These are phyloP conservation scores for Pittosporum tobira DNA, from an alignment of 129 eudicot genomes.

Conservation along the genomic window DNA sequence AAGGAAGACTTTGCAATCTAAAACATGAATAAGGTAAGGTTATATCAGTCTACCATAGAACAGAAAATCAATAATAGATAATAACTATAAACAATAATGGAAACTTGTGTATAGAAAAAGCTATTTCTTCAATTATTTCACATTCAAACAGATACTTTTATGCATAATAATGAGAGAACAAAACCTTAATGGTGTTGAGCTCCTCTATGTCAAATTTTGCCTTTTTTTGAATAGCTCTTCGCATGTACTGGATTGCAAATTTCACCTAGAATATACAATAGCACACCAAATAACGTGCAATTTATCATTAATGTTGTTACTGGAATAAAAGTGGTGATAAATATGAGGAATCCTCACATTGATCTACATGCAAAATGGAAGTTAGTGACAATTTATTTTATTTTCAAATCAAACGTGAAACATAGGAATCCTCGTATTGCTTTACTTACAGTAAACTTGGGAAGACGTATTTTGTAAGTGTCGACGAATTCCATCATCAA, in stretches of 20 bases:
- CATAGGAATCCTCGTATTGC: not conserved
- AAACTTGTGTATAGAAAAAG: not conserved
- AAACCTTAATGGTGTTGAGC: conserved; percentile 76
- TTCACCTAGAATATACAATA: conserved; percentile 43
- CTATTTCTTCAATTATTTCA: not conserved
- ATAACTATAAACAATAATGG: not conserved
- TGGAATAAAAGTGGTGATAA: too few species aligned
- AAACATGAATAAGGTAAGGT: conserved; percentile 3
- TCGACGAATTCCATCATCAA: conserved; percentile 98
- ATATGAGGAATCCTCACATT: too few species aligned
- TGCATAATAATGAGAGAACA: not conserved
- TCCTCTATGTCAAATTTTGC: conserved; percentile 90
- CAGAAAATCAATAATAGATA: not conserved
- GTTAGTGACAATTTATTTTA: too few species aligned
- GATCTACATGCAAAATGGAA: too few species aligned
- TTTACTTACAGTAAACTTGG: conserved; percentile 75
- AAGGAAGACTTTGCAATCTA: conserved; percentile 84
- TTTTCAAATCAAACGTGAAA: conserved; percentile 4
- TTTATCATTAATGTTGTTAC: not conserved
- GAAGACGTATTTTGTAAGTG: conserved; percentile 83
- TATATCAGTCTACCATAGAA: conserved; percentile 16
- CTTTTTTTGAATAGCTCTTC: conserved; percentile 79
- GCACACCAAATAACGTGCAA: not conserved
- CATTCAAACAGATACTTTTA: not conserved
- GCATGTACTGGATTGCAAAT: conserved; percentile 92